Base-by-base conservation (phyloP, 2,329 filamentous ascomycete genomes). In the Colletotrichum nymphaeae region DNA sequence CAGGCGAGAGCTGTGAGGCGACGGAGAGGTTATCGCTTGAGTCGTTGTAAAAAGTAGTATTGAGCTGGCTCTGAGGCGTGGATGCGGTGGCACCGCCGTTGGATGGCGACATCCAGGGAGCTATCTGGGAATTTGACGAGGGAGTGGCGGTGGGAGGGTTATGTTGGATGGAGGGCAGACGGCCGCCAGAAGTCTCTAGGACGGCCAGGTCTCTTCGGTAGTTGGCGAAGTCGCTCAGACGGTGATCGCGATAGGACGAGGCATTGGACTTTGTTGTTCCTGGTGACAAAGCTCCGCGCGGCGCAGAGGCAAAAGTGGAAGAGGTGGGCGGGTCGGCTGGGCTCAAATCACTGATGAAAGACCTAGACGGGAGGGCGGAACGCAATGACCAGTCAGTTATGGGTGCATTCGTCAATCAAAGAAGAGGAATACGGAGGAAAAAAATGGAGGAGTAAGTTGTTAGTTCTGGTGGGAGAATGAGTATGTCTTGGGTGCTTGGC, bases 161-260 rank as follows among this genome's bases (percentile, higher is more conserved):
- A 69, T 89, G 88, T 75, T 91, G 89, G 75, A 90, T 91, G 77
- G 89, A 88, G 65, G 90, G 91, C 70, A 89, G 82, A 74, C 87
- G 85, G 75, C 83, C 85, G 75, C 90, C 88, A 72, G 88, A 86
- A 42, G 89, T 88, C 75, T 94, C 92, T 78, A 94, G 86, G 72
- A 92, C 89, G 77, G 91, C 88, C 69, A 94, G 88, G 78, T 94
- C 92, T 84, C 92, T 93, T 78, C 92, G 91, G 80, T 94, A 93
- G 80, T 93, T 92, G 80, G 86, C 86, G 77, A 94, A 88, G 79
- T 93, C 91, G 84, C 87, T 89, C 79, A 88, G 81, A 76, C 88
- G 86, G 78, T 87, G 88, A 75, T 89, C 89, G 81, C 88, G 88
- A 85, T 89, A 89, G 76, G 85, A 81, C 76, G 89, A 86, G 76